Evolutionary conservation across 371 early-diverging fungal species (phyloP), one percentile per base, ranked within the genome.

Genomic region (Mucor velutinosus): DNA sequence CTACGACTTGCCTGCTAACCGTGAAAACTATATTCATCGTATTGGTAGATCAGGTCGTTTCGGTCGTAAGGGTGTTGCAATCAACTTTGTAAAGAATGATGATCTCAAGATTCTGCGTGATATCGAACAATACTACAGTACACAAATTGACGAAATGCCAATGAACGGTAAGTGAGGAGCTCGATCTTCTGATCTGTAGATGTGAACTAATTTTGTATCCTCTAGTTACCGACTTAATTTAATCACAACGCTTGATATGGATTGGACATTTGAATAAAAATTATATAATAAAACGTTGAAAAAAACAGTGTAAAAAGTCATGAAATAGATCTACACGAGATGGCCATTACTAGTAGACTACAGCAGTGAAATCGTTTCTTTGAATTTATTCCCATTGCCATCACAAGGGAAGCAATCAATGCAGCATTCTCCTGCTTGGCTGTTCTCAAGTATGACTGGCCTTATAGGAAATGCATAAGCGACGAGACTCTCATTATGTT

Each of bases 1-100:
- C 87, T 96, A 97, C 72, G 99, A 99, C 87, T 86, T 99, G 37
- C 99, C 99, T n/a, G 76, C 83, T 66, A 92, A 93, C 77, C 91
- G 92, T 82, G 97, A 97, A 82, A 92, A 92, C 80, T 97, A 97
- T 80, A 93, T 97, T 69, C 95, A 95, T 85, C 92, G 95, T 76
- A 97, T 98, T 74, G 99, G 99, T 89, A 91, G 99, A 82, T 92
- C 95, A 60, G 98, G 99, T 67, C 93, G 99, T 84, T 99, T 96
- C 75, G 99, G 99, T 61, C 92, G 97, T 78, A 98, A 96, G 87
- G 99, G 99, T 88, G 93, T 96, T 60, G 99, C 99, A 58, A 96
- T 99, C 79, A 98, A 98, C 88, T 94, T 99, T 89, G 94, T 99
- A 65, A 93, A 92, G 61, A 86, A 88, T 66, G 96, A 97, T 17